Conservation (phyloP, 495 filamentous ascomycete species). For the Aspergillus conjunctus region DNA sequence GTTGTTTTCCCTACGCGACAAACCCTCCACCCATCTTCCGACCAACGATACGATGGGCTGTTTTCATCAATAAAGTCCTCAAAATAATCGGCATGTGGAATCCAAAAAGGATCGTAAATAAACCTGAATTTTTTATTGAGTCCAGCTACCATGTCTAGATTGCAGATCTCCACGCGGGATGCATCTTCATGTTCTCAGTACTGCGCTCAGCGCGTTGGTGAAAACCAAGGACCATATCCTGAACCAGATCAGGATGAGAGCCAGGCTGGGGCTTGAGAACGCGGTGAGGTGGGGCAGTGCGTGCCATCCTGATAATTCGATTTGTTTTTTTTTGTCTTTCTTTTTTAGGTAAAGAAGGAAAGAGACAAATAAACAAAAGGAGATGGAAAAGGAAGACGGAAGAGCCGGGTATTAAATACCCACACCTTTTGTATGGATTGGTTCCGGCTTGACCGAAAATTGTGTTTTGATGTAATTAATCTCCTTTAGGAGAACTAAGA, state of each 20-base stretch:
- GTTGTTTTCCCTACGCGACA: conserved; percentile 1
- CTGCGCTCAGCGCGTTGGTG: neutral
- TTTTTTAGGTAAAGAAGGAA: too few species aligned
- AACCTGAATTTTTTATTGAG: neutral
- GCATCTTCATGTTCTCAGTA: neutral
- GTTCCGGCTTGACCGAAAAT: too few species aligned
- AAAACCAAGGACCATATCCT: neutral
- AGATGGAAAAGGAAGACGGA: too few species aligned
- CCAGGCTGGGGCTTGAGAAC: conserved; percentile 2
- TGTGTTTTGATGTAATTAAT: too few species aligned
- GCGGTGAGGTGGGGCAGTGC: conserved; percentile 4
- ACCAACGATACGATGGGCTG: too few species aligned
- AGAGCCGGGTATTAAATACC: too few species aligned
- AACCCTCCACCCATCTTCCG: too few species aligned
- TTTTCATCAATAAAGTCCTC: neutral
- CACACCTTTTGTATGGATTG: too few species aligned
- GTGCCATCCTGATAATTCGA: conserved; percentile 5
- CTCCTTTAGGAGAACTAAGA: too few species aligned
- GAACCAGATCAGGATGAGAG: neutral
- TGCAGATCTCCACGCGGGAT: neutral
- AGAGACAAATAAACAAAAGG: too few species aligned
- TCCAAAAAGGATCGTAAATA: neutral
- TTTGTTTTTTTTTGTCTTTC: too few species aligned
- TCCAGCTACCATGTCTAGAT: neutral
- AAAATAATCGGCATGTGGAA: neutral